A percentile compares a stretch with the other conserved stretches of the same genome.
phyloP scores from a whole-genome alignment of 805 yeast genomes.

The Cyberlindnera euphorbiae region DNA sequence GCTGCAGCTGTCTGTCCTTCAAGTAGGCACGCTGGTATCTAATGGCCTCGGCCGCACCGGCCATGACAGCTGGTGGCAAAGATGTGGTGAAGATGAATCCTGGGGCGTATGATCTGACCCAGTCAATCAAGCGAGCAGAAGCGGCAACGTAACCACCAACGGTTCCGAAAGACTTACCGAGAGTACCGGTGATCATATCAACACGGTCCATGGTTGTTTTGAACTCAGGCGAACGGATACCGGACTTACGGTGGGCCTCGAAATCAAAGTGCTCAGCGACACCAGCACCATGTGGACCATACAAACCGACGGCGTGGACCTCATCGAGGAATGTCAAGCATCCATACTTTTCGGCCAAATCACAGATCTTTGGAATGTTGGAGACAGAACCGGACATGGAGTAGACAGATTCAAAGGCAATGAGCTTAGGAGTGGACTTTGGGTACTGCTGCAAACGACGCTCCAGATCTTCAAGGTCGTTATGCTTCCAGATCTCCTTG shows the following conservation, averaged over 20 bases:
- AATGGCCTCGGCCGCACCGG: conserved; percentile 87
- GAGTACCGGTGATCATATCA: conserved; percentile 95
- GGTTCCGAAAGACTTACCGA: conserved; percentile 94
- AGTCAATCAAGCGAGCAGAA: conserved; percentile 74
- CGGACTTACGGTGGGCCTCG: conserved; percentile 68
- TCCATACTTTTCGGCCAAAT: conserved; percentile 95
- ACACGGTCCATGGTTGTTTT: conserved; percentile 79
- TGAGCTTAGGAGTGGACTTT: conserved; percentile 81
- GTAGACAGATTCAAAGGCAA: conserved; percentile 95
- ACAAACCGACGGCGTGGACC: conserved; percentile 98
- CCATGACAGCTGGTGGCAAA: conserved; percentile 97
- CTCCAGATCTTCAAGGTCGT: conserved; percentile 82
- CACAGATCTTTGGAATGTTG: conserved; percentile 88
- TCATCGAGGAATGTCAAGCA: conserved; percentile 96
- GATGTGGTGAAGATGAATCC: conserved; percentile 97
- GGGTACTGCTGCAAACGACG: conserved; percentile 74
- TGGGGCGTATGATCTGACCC: conserved; percentile 95
- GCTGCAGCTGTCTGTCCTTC: conserved; percentile 78
- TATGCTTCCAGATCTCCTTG: conserved; percentile 90
- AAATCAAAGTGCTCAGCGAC: conserved; percentile 96
- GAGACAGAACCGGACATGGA: conserved; percentile 98
- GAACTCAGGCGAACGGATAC: conserved; percentile 47
- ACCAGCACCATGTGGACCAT: conserved; percentile 99
- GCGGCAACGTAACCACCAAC: conserved; percentile 99
- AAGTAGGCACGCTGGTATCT: conserved; percentile 76